phyloP scores from a whole-genome alignment of 2,329 filamentous ascomycete genomes.

The Penicillium sp. region DNA sequence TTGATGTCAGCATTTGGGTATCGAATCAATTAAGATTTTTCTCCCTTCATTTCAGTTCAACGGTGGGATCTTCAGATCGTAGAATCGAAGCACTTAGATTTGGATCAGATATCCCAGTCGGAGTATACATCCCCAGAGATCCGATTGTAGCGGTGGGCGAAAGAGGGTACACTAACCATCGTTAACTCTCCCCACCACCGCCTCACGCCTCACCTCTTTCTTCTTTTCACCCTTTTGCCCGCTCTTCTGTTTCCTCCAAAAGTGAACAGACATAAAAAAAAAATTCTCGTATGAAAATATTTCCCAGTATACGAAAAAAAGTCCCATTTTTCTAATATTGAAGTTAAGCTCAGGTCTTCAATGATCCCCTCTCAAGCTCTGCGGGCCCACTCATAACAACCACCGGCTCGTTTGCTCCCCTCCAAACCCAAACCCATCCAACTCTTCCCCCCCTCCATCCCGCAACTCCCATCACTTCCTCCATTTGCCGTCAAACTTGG shows the following conservation, averaged over 20 bases:
- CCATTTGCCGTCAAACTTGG: slow-evolving; percentile 8
- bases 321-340: neutral
- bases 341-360: slow-evolving; percentile 4
- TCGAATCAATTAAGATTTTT: neutral
- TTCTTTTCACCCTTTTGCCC: neutral
- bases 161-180: neutral
- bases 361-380: slow-evolving; percentile 25
- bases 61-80: neutral
- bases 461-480: neutral
- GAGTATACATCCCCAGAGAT: neutral
- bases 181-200: slow-evolving; percentile 19
- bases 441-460: slow-evolving; percentile 2
- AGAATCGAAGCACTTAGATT: neutral
- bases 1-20: slow-evolving; percentile 24
- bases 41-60: neutral
- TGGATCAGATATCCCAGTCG: neutral
- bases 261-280: neutral
- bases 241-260: neutral
- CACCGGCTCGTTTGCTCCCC: slow-evolving; percentile 19
- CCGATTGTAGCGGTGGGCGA: neutral
- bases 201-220: slow-evolving; percentile 15
- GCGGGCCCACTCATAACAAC: slow-evolving; percentile 26
- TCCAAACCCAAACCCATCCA: slow-evolving; percentile 8
- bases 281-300: neutral
- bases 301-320: neutral